A percentile compares a stretch with the other conserved stretches of the same genome.
Evolutionary conservation across 2,329 filamentous ascomycete species (phyloP).

Genomic region (Cladosporium sp.): DNA sequence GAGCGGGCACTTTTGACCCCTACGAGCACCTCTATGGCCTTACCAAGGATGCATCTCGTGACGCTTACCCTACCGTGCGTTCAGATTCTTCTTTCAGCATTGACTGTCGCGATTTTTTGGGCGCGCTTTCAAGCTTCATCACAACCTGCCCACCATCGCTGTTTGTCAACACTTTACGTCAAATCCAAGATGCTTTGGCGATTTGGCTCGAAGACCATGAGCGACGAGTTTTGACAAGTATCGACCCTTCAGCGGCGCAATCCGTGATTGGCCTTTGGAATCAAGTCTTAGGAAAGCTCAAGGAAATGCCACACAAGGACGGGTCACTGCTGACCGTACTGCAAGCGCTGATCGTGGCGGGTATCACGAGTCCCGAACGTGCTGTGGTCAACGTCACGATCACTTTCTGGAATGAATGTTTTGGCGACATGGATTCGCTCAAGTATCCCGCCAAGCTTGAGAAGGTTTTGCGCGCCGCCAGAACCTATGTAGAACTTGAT

Average conservation of each 20-base stretch:
- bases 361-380: slow-evolving; percentile 50
- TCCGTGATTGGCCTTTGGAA: not conserved
- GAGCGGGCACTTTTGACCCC: slow-evolving; percentile 48
- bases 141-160: slow-evolving; percentile 39
- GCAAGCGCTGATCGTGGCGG: slow-evolving; percentile 48
- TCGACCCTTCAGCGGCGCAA: not conserved
- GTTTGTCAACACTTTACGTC: slow-evolving; percentile 27
- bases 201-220: not conserved
- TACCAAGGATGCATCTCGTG: slow-evolving; percentile 49
- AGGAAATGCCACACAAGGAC: slow-evolving; percentile 57
- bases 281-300: not conserved
- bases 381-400: slow-evolving; percentile 50
- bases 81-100: slow-evolving; percentile 35
- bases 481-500: slow-evolving; percentile 50
- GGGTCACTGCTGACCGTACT: slow-evolving; percentile 51
- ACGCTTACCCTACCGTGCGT: slow-evolving; percentile 47
- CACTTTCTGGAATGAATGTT: slow-evolving; percentile 66
- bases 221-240: not conserved
- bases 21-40: slow-evolving; percentile 65
- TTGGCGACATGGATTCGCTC: slow-evolving; percentile 56
- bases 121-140: slow-evolving; percentile 44
- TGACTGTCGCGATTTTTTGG: not conserved
- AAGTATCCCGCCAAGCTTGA: slow-evolving; percentile 64
- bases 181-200: slow-evolving; percentile 14
- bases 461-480: slow-evolving; percentile 57